phyloP scores from a whole-genome alignment of 208 protist species.

The Sergeia podlipaevii region DNA sequence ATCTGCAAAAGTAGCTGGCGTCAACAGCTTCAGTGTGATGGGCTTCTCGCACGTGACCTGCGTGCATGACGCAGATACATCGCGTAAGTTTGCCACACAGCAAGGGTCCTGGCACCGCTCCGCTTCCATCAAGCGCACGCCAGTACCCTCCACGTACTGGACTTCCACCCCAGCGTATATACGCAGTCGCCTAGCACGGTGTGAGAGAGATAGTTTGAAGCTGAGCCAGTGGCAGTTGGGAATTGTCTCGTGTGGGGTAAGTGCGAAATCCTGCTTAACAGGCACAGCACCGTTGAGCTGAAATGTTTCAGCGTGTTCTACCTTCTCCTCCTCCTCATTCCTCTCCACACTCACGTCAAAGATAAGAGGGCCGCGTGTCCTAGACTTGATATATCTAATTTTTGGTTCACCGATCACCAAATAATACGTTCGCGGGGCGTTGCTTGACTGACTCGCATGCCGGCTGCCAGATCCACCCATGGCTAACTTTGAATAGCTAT shows the following conservation, averaged over 20 bases:
- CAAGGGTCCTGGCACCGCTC: constrained; percentile 14
- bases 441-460: not conserved
- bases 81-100: not conserved
- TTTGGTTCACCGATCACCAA: constrained; percentile 52
- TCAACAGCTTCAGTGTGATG: too few relatives aligned
- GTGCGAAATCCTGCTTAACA: constrained; percentile 22
- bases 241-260: constrained; percentile 6
- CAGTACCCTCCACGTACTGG: constrained; percentile 20
- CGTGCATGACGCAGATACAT: not conserved
- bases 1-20: too few relatives aligned
- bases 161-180: constrained; percentile 34
- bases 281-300: constrained; percentile 27
- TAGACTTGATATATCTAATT: constrained; percentile 41
- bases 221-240: not conserved
- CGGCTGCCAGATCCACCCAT: not conserved
- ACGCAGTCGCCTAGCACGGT: constrained; percentile 13
- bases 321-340: constrained; percentile 26
- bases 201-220: not conserved
- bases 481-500: not conserved
- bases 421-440: constrained; percentile 45
- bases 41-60: too few relatives aligned
- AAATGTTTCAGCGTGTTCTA: constrained; percentile 47
- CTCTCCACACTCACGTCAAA: constrained; percentile 51
- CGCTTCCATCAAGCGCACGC: constrained; percentile 19
- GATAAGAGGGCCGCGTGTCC: constrained; percentile 40